Evolutionary conservation across 768 basidiomycete species (phyloP).

Genomic region (Phanerochaete sordida): DNA sequence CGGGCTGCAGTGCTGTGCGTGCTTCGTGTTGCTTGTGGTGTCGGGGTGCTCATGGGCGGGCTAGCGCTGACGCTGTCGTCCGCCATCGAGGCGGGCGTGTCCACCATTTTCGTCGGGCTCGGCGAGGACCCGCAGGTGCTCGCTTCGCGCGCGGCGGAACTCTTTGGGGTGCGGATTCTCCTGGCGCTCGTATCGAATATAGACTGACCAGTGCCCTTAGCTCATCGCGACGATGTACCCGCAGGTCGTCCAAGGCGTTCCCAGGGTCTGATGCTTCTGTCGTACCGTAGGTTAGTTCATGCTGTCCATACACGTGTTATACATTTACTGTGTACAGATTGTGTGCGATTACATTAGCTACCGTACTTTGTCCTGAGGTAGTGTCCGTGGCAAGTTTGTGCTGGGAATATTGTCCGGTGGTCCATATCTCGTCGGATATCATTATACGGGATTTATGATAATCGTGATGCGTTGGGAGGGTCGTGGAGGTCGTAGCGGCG

Average conservation of each 20-base stretch:
- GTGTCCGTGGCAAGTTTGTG: too few species aligned
- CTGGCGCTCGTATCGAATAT: neutral
- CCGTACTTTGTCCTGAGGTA: too few species aligned
- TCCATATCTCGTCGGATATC: too few species aligned
- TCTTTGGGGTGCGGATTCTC: slow-evolving; percentile 51
- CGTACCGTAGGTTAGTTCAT: too few species aligned
- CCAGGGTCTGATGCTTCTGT: slow-evolving; percentile 21
- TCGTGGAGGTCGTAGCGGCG: too few species aligned
- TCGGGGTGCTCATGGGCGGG: too few species aligned
- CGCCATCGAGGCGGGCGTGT: slow-evolving; percentile 82
- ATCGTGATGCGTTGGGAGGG: too few species aligned
- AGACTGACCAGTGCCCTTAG: slow-evolving; percentile 27
- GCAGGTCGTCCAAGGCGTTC: slow-evolving; percentile 63
- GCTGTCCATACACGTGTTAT: too few species aligned
- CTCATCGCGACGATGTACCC: slow-evolving; percentile 69
- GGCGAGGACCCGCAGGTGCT: slow-evolving; percentile 82
- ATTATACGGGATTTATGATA: too few species aligned
- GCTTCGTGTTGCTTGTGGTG: neutral
- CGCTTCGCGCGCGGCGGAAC: slow-evolving; percentile 63
- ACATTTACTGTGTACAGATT: too few species aligned
- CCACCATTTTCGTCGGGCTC: slow-evolving; percentile 86
- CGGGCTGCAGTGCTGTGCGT: slow-evolving; percentile 63
- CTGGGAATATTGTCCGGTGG: too few species aligned
- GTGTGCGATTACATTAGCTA: too few species aligned
- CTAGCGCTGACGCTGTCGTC: slow-evolving; percentile 68